Percentiles rank a stretch among this genome's conserved stretches.
These are phyloP conservation scores for Candolleomyces efflorescens DNA, from an alignment of 768 basidiomycete genomes.

Conservation along the genomic window DNA sequence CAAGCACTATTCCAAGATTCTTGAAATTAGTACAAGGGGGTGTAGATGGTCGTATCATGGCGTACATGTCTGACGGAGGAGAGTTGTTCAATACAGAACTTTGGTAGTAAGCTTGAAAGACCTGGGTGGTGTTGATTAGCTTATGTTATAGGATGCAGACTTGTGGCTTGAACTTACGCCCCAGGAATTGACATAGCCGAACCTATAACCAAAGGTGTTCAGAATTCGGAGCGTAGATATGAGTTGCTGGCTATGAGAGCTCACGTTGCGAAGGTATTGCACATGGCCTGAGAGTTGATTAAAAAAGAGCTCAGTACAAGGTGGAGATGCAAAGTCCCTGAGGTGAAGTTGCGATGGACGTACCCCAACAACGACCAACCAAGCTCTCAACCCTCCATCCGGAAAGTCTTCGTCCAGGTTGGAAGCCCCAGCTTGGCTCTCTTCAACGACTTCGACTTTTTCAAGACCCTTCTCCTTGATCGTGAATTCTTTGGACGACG, in stretches of 20 bases:
- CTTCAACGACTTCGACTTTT: neutral
- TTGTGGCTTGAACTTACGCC: constrained; percentile 47
- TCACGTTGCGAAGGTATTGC: constrained; percentile 43
- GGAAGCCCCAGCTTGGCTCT: neutral
- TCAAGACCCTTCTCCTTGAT: neutral
- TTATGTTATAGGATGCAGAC: neutral
- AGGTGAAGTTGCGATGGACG: constrained; percentile 10
- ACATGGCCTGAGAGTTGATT: constrained; percentile 33
- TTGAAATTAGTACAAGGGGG: neutral
- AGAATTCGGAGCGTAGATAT: neutral
- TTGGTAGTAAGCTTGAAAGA: constrained; percentile 73
- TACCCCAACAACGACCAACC: constrained; percentile 42
- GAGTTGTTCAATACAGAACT: constrained; percentile 41
- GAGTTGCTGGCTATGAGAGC: constrained; percentile 8
- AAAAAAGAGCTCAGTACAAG: neutral
- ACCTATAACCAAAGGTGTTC: constrained; percentile 26
- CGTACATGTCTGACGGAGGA: constrained; percentile 61
- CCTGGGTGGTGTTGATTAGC: constrained; percentile 31
- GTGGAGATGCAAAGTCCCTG: neutral
- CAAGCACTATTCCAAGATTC: constrained; percentile 47
- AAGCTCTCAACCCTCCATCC: constrained; percentile 41
- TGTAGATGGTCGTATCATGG: constrained; percentile 11
- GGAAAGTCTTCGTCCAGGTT: constrained; percentile 28
- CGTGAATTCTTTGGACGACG: neutral
- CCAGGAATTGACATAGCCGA: constrained; percentile 74